Base-by-base conservation (phyloP, 129 eudicot genomes). In the Flaveria sonorensis region DNA sequence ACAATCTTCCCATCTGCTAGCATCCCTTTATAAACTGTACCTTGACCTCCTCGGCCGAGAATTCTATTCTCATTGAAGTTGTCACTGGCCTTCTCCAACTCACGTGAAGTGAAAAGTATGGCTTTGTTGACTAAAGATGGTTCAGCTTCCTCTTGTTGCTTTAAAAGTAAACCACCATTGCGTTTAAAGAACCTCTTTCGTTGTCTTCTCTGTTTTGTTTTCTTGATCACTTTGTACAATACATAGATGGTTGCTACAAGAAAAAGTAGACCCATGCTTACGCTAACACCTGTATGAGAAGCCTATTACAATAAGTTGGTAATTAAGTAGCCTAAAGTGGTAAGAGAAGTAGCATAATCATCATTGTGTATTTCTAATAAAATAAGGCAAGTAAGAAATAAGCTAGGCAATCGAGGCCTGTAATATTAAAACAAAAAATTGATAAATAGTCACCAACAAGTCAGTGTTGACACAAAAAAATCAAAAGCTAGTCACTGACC, bases 21-120 rank as follows among this genome's bases (percentile, higher is more conserved):
- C 84, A 81, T 74, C 30, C 80, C 84, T 55, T 80, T 80, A 63
- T 80, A 80, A 4, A 80, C 83, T 0, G 79, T 80, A 64, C 74
- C 83, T 23, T 80, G 83, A 13, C 73, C 83, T 40, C 83, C 83
- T 64, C 70, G 74, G 10, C 79, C 83, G 52, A 80, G 83, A 62
- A 80, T 73, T 24, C 74, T 61, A 3, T 80, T 73, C 2, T 50
- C 68, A 5, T 79, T 79, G 62, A 72, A 79, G 30, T 52, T 19
- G 68, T 72, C 79, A 10, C 78, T 80, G 24, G 79, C 83, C 20
- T 73, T 80, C 65, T 66, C 75, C 55, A 80, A 51, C 75, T 80
- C 84, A 9, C 46, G 77, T 23, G 84, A 73, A 3, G 75, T 73
- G 56, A 80, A 80, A 28, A 73, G 68, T 51, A 72, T 73, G 13